A percentile compares a stretch with the other conserved stretches of the same genome.
phyloP scores from a whole-genome alignment of 1,284 basidiomycete genomes.

The Apiotrichum montevideense region DNA sequence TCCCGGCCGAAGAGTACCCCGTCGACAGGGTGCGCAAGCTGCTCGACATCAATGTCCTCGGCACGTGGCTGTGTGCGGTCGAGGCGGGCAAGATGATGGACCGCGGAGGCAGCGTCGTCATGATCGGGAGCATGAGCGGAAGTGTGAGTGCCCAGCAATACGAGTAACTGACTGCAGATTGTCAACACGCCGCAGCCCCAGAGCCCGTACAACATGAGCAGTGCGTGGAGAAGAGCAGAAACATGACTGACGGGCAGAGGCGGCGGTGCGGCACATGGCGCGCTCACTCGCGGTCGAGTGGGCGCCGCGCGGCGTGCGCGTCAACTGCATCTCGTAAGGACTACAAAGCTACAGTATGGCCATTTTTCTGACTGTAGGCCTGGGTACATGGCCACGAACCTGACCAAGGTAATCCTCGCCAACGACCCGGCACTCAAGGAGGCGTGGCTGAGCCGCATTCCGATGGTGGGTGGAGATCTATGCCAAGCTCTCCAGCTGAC shows the following conservation, averaged over 20 bases:
- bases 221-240: slow-evolving; percentile 18
- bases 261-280: slow-evolving; percentile 51
- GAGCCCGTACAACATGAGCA: slow-evolving; percentile 95
- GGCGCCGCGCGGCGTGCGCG: slow-evolving; percentile 51
- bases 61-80: slow-evolving; percentile 79
- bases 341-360: not conserved
- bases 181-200: slow-evolving; percentile 84
- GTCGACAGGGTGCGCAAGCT: slow-evolving; percentile 73
- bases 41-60: slow-evolving; percentile 86
- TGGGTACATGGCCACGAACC: slow-evolving; percentile 82
- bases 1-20: slow-evolving; percentile 83
- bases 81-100: slow-evolving; percentile 69
- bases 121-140: slow-evolving; percentile 87
- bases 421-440: slow-evolving; percentile 64
- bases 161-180: slow-evolving; percentile 53
- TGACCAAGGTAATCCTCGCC: slow-evolving; percentile 71
- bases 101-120: slow-evolving; percentile 68
- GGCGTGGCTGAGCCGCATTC: slow-evolving; percentile 84
- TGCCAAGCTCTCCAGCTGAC: not conserved
- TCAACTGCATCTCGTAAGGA: slow-evolving; percentile 48
- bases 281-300: slow-evolving; percentile 54
- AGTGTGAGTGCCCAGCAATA: slow-evolving; percentile 54
- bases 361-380: slow-evolving; percentile 52
- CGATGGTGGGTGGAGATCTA: slow-evolving; percentile 59
- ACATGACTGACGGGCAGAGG: slow-evolving; percentile 28